phyloP scores from a whole-genome alignment of 2,329 filamentous ascomycete genomes.

The Annulohypoxylon truncatum region DNA sequence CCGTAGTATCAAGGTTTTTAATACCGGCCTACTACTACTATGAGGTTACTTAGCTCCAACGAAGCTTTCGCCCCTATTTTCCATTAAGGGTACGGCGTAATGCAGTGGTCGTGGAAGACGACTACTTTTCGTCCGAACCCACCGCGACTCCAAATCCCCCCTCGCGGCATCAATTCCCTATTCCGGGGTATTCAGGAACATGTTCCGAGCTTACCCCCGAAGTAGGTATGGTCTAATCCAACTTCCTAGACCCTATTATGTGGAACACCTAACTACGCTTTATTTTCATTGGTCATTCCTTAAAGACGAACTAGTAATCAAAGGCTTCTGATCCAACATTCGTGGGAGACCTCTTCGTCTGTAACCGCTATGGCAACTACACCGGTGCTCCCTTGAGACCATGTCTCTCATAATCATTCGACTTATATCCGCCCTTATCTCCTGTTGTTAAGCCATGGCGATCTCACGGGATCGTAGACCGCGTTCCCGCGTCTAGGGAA shows the following conservation, averaged over 20 bases:
- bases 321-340: neutral
- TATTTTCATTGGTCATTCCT: slow-evolving; percentile 28
- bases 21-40: neutral
- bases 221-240: slow-evolving; percentile 41
- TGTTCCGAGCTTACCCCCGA: slow-evolving; percentile 43
- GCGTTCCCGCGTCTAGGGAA: slow-evolving; percentile 24
- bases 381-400: slow-evolving; percentile 4
- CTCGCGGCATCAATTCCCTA: slow-evolving; percentile 43
- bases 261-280: slow-evolving; percentile 10
- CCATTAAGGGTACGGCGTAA: slow-evolving; percentile 12
- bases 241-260: slow-evolving; percentile 27
- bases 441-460: slow-evolving; percentile 5
- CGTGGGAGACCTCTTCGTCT: slow-evolving; percentile 13
- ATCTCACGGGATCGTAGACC: slow-evolving; percentile 27
- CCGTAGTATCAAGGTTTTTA: neutral
- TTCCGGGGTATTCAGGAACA: slow-evolving; percentile 38
- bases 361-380: slow-evolving; percentile 18
- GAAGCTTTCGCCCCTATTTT: slow-evolving; percentile 11
- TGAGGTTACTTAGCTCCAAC: slow-evolving; percentile 9
- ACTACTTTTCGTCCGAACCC: slow-evolving; percentile 26
- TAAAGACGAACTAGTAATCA: slow-evolving; percentile 8
- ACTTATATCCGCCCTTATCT: slow-evolving; percentile 4
- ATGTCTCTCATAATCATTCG: slow-evolving; percentile 9
- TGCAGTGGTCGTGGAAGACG: slow-evolving; percentile 24
- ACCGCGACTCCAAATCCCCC: slow-evolving; percentile 29